Base-by-base conservation (phyloP, 1,284 basidiomycete genomes). In the Cryptococcus maquisensis region DNA sequence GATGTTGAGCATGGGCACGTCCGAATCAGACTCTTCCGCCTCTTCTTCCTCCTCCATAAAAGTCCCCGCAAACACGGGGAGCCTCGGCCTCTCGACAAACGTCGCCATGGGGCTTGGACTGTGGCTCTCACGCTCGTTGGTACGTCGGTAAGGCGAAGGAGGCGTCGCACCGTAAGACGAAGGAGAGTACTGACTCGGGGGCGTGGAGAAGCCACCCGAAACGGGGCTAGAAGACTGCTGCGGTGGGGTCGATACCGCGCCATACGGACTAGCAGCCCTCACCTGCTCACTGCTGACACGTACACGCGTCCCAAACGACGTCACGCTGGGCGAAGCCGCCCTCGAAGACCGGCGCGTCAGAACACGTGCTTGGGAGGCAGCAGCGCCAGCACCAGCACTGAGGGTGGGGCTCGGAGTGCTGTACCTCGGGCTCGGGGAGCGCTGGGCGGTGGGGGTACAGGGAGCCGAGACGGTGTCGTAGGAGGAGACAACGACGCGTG, bases 1-100 rank as follows among this genome's bases (percentile, higher is more conserved):
- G 56, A 74, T 64, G 41, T 74, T 73, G 55, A 74, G 56, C 61
- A 69, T 66, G 2, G 71, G 71, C 18, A 71, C 61, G 39, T 56
- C 51, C 18, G 50, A 48, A 18, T 51, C 55, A 18, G 18, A 13
- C 18, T 23, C 46, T 26, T 35, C 47, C 7, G 39, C 46, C 41
- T 38, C 37, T 7, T 23, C 50, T 24, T 26, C 21, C 20, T n/a
- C 37, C 26, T 52, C 48, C 0, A 47, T 12, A 4, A n/a, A 38
- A 20, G 44, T 32, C 20, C 39, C 39, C 24, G 24, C 36, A 9
- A 47, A 47, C 8, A 54, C 48, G 7, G 61, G 59, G 35, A 62
- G 20, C 15, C 55, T 46, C 55, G 28, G 7, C 28, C 10, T 32
- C 5, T 32, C 28, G 10, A 32, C 28, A 32, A 32, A 32, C 10